Percentiles rank a stretch among this genome's conserved stretches.
These are phyloP conservation scores for Barnettozyma pratensis DNA, from an alignment of 805 yeast species.

Conservation along the genomic window DNA sequence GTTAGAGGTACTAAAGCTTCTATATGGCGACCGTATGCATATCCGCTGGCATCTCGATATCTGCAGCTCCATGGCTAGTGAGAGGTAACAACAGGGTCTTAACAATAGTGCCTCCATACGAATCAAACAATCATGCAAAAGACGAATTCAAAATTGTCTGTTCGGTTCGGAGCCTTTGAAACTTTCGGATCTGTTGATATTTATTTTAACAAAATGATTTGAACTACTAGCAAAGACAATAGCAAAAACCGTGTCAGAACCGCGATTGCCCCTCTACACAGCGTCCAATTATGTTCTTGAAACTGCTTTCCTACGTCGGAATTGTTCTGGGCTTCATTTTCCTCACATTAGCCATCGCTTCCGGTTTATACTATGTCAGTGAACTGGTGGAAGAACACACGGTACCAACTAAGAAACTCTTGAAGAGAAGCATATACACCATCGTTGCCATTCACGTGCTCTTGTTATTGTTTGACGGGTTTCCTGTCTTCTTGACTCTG, in stretches of 20 bases:
- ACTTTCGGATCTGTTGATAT: no score
- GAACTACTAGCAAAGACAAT: no score
- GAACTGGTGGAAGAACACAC: constrained; percentile 93
- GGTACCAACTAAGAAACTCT: constrained; percentile 70
- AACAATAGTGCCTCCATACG: no score
- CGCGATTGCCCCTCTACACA: not conserved
- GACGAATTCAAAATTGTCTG: no score
- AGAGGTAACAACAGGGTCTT: no score
- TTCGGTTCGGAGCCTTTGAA: no score
- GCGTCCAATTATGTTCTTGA: constrained; percentile 44
- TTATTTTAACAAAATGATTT: no score
- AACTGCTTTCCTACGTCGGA: constrained; percentile 56
- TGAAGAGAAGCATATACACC: constrained; percentile 56
- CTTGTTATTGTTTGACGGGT: constrained; percentile 67
- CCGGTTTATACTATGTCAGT: constrained; percentile 85
- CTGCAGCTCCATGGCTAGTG: no score
- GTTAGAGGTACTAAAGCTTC: not conserved
- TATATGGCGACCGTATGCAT: not conserved
- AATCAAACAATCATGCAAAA: no score
- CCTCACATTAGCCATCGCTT: constrained; percentile 68
- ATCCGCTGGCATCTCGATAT: no score
- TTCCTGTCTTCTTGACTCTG: constrained; percentile 65
- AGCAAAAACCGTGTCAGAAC: not conserved
- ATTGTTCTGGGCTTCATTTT: constrained; percentile 55
- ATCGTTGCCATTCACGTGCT: constrained; percentile 52